Evolutionary conservation across 1,284 basidiomycete species (phyloP).

Genomic region (Ceratobasidium sp.): DNA sequence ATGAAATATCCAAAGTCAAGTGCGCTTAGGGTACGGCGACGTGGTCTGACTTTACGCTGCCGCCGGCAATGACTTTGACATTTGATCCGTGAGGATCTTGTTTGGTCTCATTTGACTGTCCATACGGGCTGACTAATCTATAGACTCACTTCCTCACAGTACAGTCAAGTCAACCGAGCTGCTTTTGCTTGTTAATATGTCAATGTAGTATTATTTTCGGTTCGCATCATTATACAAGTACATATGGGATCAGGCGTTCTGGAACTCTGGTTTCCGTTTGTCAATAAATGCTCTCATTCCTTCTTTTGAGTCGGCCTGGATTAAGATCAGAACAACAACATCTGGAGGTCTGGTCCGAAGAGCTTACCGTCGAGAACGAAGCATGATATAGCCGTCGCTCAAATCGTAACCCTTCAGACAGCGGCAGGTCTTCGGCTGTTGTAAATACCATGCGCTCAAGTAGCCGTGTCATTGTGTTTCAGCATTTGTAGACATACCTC

Average conservation of each 20-base stretch:
- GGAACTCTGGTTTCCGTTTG: constrained; percentile 37
- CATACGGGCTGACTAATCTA: neutral
- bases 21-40: neutral
- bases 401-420: constrained; percentile 36
- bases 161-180: neutral
- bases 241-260: neutral
- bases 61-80: neutral
- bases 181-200: neutral
- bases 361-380: constrained; percentile 32
- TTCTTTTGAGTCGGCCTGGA: constrained; percentile 41
- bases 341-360: neutral
- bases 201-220: no score
- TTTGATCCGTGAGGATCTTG: constrained; percentile 17
- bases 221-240: neutral
- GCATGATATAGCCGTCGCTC: constrained; percentile 43
- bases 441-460: neutral
- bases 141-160: no score
- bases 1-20: neutral
- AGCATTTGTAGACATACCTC: constrained; percentile 24
- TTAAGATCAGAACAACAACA: neutral
- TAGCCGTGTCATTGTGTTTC: neutral
- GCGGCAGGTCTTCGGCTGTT: constrained; percentile 31
- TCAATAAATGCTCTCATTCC: constrained; percentile 43
- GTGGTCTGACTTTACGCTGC: neutral
- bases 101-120: neutral